Evolutionary conservation across 345 rosid genomes (phyloP).

Genomic region (Eutrema yunnanense): DNA sequence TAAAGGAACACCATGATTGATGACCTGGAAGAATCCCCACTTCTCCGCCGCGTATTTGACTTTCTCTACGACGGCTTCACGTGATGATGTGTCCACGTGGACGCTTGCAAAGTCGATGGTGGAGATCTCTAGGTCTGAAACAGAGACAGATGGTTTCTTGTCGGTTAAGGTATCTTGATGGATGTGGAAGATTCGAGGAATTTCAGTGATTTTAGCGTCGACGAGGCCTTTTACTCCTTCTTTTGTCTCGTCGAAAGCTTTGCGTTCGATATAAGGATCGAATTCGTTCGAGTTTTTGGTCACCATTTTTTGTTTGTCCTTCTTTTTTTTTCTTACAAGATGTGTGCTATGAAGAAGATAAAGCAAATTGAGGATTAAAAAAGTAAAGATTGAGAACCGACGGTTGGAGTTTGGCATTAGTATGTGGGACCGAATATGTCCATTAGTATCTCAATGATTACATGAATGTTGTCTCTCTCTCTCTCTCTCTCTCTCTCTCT

Average conservation of each 20-base stretch:
- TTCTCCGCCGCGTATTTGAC: conserved; percentile 22
- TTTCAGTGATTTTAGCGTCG: conserved; percentile 21
- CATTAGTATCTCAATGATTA: too few relatives aligned
- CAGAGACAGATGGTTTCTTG: background rate
- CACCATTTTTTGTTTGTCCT: background rate
- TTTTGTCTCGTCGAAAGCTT: conserved; percentile 26
- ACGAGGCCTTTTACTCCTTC: conserved; percentile 35
- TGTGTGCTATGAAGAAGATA: background rate
- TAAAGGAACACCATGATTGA: conserved; percentile 39
- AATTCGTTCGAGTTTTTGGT: background rate
- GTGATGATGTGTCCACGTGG: background rate
- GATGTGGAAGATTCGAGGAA: conserved; percentile 27
- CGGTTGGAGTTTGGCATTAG: background rate
- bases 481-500: background rate
- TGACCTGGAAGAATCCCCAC: conserved; percentile 46
- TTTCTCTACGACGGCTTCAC: conserved; percentile 18
- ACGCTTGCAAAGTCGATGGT: conserved; percentile 34
- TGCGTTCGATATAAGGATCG: background rate
- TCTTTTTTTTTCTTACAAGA: background rate
- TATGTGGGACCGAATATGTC: background rate
- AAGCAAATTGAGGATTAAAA: background rate
- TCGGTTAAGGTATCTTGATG: background rate
- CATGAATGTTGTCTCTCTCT: background rate
- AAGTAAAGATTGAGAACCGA: background rate
- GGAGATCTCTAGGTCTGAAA: conserved; percentile 22